These are phyloP conservation scores for Umbelopsis vinacea DNA, from an alignment of 192 early-diverging fungal genomes.

Conservation along the genomic window DNA sequence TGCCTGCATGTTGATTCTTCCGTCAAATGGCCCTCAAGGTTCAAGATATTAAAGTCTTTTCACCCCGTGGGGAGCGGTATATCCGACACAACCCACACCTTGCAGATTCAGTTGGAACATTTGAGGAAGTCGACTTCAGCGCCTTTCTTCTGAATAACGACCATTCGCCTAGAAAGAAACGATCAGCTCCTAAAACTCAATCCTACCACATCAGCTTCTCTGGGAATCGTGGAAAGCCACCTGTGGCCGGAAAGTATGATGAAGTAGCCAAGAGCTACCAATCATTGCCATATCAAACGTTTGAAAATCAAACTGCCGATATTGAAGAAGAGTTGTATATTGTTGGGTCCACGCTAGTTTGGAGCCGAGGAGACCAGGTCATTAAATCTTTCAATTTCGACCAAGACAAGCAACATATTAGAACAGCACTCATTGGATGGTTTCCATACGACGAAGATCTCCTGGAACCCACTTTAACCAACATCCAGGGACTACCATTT, in stretches of 20 bases:
- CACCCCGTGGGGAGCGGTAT: conserved; percentile 13
- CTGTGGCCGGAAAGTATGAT: neutral
- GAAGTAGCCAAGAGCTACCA: neutral
- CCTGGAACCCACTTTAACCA: neutral
- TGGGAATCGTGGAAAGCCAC: neutral
- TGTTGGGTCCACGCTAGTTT: conserved; percentile 3
- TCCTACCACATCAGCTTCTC: neutral
- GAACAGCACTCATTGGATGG: conserved; percentile 11
- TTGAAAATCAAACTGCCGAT: neutral
- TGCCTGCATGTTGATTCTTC: conserved; percentile 1
- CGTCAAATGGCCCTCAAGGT: conserved; percentile 10
- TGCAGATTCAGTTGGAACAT: neutral
- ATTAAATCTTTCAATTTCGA: conserved; percentile 13
- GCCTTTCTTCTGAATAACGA: neutral
- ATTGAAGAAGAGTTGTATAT: conserved; percentile 12
- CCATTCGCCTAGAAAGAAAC: neutral
- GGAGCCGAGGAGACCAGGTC: neutral
- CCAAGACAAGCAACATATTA: conserved; percentile 8
- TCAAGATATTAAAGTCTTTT: conserved; percentile 10
- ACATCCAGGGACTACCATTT: conserved; percentile 4
- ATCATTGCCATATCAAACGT: neutral
- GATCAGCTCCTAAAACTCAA: neutral
- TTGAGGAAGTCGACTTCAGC: conserved; percentile 13
- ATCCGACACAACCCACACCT: conserved; percentile 10
- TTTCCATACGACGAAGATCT: conserved; percentile 17